Evolutionary conservation across 169 alveolate species (phyloP), one percentile per base, ranked within the genome.

Genomic region (Cryptosporidium baileyi): DNA sequence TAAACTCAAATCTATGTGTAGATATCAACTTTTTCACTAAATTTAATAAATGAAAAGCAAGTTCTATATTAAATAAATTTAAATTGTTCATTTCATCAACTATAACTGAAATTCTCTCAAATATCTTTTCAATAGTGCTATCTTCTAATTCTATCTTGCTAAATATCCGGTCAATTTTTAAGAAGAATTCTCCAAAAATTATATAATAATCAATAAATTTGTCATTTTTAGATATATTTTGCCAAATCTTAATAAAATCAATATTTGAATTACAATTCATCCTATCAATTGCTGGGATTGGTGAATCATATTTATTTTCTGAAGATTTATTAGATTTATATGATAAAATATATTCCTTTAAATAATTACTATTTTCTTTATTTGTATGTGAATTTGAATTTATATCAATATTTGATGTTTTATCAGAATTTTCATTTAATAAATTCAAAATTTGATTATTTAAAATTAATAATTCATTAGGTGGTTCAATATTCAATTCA

Each of bases 171-270:
- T 54, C 65, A 38, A 74, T 2, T 1, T 36, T 36, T 2, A 26
- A 38, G 28, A 74, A 74, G 15, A 54, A 7, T 17, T 40, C 26
- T 3, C 65, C 41, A 54, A 38, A 74, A 4, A 74, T 6, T n/a
- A 74, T 51, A 51, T 34, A 74, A 26, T 54, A 74, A 24, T 74
- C 85, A 17, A 74, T n/a, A 28, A 36, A 74, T 6, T 57, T 17
- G 54, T 54, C 44, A 15, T 34, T 52, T 9, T 57, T 40, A 5
- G 11, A 51, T 13, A 74, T 74, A 32, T 74, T 54, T 7, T 74
- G 65, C 85, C 85, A 74, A 13, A 74, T 74, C 19, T 32, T 28
- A 17, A 74, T 30, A 59, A 74, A 74, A 3, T 74, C 85, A 22
- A 74, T 51, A n/a, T 17, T 19, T 4, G 60, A 19, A 0, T 41